Evolutionary conservation across 805 yeast species (phyloP), one percentile per base, ranked within the genome.

Genomic region (Yarrowia divulgata): DNA sequence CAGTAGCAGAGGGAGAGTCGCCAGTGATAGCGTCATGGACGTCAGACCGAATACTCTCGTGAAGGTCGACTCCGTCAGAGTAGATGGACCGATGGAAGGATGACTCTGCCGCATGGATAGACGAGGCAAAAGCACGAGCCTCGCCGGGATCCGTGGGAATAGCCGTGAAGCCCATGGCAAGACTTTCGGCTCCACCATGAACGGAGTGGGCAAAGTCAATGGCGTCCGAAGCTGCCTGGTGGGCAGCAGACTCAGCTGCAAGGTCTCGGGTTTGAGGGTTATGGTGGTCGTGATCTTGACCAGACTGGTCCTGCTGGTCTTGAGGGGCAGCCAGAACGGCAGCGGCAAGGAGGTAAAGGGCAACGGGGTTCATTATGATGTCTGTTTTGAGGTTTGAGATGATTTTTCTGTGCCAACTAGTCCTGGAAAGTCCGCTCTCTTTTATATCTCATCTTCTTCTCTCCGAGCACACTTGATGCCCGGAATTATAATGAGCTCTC

Each of bases 271-370:
- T n/a, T 37, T 32, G 58, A n/a, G 58, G 35, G 23, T 35, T 52
- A 18, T 52, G 58, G 3, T n/a, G 58, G 58, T 34, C 58, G 29
- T 18, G 23, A 34, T n/a, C 52, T 29, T 18, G 52, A 12, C 14
- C 52, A 7, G 52, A 18, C 48, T 48, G 52, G 18, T 23, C 18
- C 52, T 50, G 55, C 8, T 32, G 16, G 43, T 52, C 58, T 43
- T 52, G 58, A 19, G 58, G 58, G 19, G 58, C 43, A 52, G 58
- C 58, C 13, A 52, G 16, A 18, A 52, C 58, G 16, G 58, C 58
- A 52, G 58, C 58, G 13, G 58, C 58, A 19, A n/a, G n/a, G n/a
- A 52, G 43, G 32, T 32, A 49, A 16, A 52, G 58, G 29, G 58
- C 58, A 35, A 52, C 18, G 43, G 58, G 58, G 58, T 52, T 52